Evolutionary conservation across 768 basidiomycete species (phyloP).

Genomic region (Rhodotorula graminis): DNA sequence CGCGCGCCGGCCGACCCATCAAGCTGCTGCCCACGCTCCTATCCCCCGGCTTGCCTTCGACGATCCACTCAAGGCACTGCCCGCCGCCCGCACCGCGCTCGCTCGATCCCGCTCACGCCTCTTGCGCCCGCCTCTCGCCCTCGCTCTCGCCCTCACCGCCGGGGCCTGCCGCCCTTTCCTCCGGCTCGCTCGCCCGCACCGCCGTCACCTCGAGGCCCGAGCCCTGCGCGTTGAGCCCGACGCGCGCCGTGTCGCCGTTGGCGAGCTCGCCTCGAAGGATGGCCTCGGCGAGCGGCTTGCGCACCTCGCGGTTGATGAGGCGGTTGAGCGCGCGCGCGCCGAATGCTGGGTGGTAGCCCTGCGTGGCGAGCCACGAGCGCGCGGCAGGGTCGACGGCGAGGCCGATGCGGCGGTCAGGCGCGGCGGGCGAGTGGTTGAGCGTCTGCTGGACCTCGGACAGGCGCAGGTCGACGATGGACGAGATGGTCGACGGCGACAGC

Average conservation of each 20-base stretch:
- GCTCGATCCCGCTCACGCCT: background rate
- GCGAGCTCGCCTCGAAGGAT: slow-evolving; percentile 22
- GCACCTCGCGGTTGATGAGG: slow-evolving; percentile 58
- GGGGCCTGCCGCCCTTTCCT: background rate
- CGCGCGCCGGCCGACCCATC: no score
- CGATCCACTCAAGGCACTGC: background rate
- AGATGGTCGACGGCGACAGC: slow-evolving; percentile 65
- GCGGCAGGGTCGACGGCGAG: slow-evolving; percentile 69
- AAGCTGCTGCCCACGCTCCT: background rate
- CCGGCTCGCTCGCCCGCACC: background rate
- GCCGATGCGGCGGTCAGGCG: slow-evolving; percentile 69
- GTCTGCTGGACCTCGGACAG: slow-evolving; percentile 76
- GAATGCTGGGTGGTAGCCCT: slow-evolving; percentile 73
- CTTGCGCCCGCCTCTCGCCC: background rate
- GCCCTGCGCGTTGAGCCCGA: slow-evolving; percentile 10
- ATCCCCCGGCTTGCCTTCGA: background rate
- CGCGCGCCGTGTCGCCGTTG: slow-evolving; percentile 29
- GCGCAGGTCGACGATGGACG: slow-evolving; percentile 74
- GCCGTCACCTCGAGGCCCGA: slow-evolving; percentile 28
- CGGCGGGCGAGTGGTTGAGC: slow-evolving; percentile 60
- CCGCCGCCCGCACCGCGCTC: no score
- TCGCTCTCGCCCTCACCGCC: background rate
- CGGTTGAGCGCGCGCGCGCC: slow-evolving; percentile 88
- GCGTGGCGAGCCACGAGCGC: slow-evolving; percentile 64
- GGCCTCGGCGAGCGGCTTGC: slow-evolving; percentile 13